These are phyloP conservation scores for Saccharomyces hybrid DNA, from an alignment of 1,139 yeast species.

Conservation along the genomic window DNA sequence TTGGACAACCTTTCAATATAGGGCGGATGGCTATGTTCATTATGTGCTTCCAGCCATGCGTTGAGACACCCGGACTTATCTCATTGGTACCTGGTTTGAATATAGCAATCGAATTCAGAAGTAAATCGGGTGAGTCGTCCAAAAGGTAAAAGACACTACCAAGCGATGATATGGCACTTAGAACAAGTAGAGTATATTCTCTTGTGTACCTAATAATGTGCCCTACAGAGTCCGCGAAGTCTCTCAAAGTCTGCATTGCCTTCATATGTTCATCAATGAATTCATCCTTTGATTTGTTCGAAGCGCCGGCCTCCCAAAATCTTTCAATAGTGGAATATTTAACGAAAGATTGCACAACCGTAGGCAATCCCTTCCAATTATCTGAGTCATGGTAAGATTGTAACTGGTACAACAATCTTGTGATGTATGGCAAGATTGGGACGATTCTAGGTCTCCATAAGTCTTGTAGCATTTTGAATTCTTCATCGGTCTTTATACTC, in stretches of 20 bases:
- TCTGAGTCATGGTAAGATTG: slow-evolving; percentile 92
- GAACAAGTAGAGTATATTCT: slow-evolving; percentile 86
- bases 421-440: slow-evolving; percentile 84
- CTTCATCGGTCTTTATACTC: slow-evolving; percentile 70
- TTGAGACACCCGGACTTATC: slow-evolving; percentile 62
- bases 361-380: slow-evolving; percentile 83
- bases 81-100: slow-evolving; percentile 72
- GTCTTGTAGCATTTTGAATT: slow-evolving; percentile 60
- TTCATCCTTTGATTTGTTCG: slow-evolving; percentile 88
- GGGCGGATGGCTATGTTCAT: slow-evolving; percentile 82
- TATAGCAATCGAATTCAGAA: slow-evolving; percentile 49
- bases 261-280: slow-evolving; percentile 91
- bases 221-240: slow-evolving; percentile 98
- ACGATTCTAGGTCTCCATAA: slow-evolving; percentile 92
- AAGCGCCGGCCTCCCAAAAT: slow-evolving; percentile 98
- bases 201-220: slow-evolving; percentile 92
- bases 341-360: slow-evolving; percentile 85
- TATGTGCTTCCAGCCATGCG: slow-evolving; percentile 97
- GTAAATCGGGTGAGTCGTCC: slow-evolving; percentile 65
- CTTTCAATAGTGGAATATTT: slow-evolving; percentile 82
- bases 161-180: slow-evolving; percentile 83
- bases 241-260: slow-evolving; percentile 88
- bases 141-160: slow-evolving; percentile 85
- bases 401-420: slow-evolving; percentile 80
- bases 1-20: slow-evolving; percentile 83